Evolutionary conservation across 495 filamentous ascomycete genomes (phyloP).

Genomic region (Pseudevernia furfuracea): DNA sequence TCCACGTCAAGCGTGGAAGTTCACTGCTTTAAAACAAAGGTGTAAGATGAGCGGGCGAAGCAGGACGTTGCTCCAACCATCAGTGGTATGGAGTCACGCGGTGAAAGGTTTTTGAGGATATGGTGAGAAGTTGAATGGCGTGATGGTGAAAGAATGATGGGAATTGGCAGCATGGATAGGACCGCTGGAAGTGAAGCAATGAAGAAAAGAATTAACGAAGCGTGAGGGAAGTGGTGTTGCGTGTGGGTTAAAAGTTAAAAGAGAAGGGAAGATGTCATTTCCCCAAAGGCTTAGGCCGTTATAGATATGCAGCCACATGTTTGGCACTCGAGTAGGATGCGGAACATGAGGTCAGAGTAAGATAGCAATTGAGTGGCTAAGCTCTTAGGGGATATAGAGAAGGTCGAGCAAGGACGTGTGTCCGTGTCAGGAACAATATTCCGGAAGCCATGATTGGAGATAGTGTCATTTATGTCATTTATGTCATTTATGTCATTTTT

Average conservation of each 20-base stretch:
- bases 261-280: slow-evolving; percentile 2
- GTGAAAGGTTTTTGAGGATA: background rate
- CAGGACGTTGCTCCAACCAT: background rate
- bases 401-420: slow-evolving; percentile 1
- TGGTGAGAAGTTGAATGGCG: background rate
- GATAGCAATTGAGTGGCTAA: background rate
- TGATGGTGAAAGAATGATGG: background rate
- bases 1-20: background rate
- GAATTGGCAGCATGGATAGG: background rate
- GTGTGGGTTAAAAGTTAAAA: background rate
- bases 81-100: background rate
- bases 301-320: slow-evolving; percentile 16
- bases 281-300: background rate
- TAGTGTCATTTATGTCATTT: background rate
- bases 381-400: background rate
- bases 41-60: background rate
- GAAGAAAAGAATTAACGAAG: background rate
- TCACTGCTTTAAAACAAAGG: background rate
- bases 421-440: background rate
- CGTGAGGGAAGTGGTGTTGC: background rate
- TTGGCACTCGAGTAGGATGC: slow-evolving; percentile 1
- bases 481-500: too few relatives aligned
- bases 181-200: background rate
- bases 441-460: background rate
- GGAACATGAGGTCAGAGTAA: too few relatives aligned